Evolutionary conservation across 805 yeast species (phyloP), one percentile per base, ranked within the genome.

Genomic region (Kurtzmaniella fragi): DNA sequence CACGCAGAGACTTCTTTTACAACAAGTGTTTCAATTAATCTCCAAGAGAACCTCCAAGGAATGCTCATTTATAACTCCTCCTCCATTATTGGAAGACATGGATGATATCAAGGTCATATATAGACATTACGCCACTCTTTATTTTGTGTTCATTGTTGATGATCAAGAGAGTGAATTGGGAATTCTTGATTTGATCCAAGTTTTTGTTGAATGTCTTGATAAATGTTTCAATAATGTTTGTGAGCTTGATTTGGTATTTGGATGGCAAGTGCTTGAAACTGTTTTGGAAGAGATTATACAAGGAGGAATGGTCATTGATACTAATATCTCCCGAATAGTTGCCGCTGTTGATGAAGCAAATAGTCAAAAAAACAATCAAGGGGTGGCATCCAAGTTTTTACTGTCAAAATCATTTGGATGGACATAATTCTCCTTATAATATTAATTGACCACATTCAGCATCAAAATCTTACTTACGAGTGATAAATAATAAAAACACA

Each of bases 221-320:
- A 79, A 84, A 42, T 93, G 99, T 61, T 93, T 93, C 62, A 82
- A 81, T 44, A 90, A 89, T 53, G 99, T 93, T 5, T 90, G 96
- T 59, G 99, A 93, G 57, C 71, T 93, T 49, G 99, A 93, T 62
- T 71, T 93, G 45, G 96, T 93, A n/a, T 91, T 90, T 64, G 97
- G 97, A 13, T 93, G 99, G 98, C 97, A 93, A 62, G 95, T 89
- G 4, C 67, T 91, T 26, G 95, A 91, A 57, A 83, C 95, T 2
- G 96, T 91, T 2, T 61, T 90, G 35, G 93, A 83, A 52, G 98
- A 93, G 53, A 84, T 93, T 27, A 82, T 93, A 1, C 98, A 93
- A 57, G 99, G 98, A 17, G 99, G 99, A 0, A 83, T 93, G 95
- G 99, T 93, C 7, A 85, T 93, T 28, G 99, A 93, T 57, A 90